These are phyloP conservation scores for Macrocybe gigantea DNA, from an alignment of 768 basidiomycete genomes.

Conservation along the genomic window DNA sequence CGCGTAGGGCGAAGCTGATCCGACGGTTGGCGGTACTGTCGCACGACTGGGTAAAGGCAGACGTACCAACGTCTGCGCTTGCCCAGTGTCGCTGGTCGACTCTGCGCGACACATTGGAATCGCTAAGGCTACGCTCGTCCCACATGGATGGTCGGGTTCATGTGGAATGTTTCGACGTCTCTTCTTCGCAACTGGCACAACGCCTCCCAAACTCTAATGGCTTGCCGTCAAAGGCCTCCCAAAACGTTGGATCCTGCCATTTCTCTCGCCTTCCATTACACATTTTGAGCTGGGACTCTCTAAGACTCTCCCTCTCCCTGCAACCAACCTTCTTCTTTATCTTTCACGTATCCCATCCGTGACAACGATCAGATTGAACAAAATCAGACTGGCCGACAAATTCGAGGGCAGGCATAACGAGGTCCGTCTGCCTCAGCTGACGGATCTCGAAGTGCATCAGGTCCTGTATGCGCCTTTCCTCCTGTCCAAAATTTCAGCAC, in stretches of 20 bases:
- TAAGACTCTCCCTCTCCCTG: not conserved
- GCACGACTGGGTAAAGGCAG: slow-evolving; percentile 22
- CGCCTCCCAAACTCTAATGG: slow-evolving; percentile 13
- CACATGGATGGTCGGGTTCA: not conserved
- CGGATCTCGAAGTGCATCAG: slow-evolving; percentile 12
- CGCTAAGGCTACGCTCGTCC: slow-evolving; percentile 11
- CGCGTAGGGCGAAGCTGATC: not conserved
- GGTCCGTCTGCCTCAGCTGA: slow-evolving; percentile 12
- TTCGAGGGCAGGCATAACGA: not conserved
- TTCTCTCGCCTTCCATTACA: slow-evolving; percentile 21
- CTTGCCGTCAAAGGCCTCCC: slow-evolving; percentile 11
- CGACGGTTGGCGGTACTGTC: slow-evolving; percentile 7
- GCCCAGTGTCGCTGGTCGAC: slow-evolving; percentile 12
- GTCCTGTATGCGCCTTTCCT: slow-evolving; percentile 12
- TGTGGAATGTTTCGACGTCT: slow-evolving; percentile 10
- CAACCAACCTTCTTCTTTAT: slow-evolving; percentile 5
- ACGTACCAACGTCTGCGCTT: slow-evolving; percentile 15
- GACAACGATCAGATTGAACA: slow-evolving; percentile 12
- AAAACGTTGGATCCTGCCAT: slow-evolving; percentile 12
- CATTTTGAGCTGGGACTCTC: slow-evolving; percentile 11
- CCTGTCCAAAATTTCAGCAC: slow-evolving; percentile 15
- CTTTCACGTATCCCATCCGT: slow-evolving; percentile 13
- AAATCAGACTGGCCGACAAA: slow-evolving; percentile 3
- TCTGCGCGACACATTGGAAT: slow-evolving; percentile 12
- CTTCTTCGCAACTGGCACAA: not conserved